Evolutionary conservation across 78 protist species (phyloP).

Genomic region (Dictyostelium firmibasis): DNA sequence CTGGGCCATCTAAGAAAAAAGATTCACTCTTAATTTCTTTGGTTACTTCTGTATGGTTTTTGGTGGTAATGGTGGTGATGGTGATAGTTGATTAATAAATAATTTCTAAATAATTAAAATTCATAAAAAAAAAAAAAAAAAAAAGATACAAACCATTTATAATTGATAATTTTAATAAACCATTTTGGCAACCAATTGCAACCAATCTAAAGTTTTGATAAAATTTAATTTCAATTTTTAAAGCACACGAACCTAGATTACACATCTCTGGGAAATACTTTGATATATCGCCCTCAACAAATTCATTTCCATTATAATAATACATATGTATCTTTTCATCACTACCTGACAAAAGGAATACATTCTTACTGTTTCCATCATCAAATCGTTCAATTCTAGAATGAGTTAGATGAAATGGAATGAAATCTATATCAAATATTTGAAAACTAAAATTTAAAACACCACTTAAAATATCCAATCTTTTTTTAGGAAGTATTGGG

Average conservation of each 20-base stretch:
- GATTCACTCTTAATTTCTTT: slow-evolving; percentile 26
- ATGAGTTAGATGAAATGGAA: neutral
- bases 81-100: too few species aligned
- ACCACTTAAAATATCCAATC: neutral
- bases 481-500: neutral
- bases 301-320: slow-evolving; percentile 4
- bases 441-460: neutral
- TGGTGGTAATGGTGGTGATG: too few species aligned
- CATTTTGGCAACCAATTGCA: slow-evolving; percentile 53
- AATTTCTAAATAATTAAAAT: neutral
- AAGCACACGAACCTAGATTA: slow-evolving; percentile 18
- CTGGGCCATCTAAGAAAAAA: slow-evolving; percentile 73
- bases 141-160: slow-evolving; percentile 14
- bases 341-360: slow-evolving; percentile 55
- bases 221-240: slow-evolving; percentile 41
- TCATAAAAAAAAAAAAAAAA: too few species aligned
- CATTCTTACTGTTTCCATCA: neutral
- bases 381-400: neutral
- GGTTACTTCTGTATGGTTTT: neutral
- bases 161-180: slow-evolving; percentile 29
- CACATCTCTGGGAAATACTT: slow-evolving; percentile 56
- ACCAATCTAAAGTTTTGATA: slow-evolving; percentile 23
- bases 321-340: slow-evolving; percentile 64
- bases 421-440: neutral
- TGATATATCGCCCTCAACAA: slow-evolving; percentile 22